A percentile compares a stretch with the other conserved stretches of the same genome.
phyloP scores from a whole-genome alignment of 257 asterid species.

The Solanum peruvianum region DNA sequence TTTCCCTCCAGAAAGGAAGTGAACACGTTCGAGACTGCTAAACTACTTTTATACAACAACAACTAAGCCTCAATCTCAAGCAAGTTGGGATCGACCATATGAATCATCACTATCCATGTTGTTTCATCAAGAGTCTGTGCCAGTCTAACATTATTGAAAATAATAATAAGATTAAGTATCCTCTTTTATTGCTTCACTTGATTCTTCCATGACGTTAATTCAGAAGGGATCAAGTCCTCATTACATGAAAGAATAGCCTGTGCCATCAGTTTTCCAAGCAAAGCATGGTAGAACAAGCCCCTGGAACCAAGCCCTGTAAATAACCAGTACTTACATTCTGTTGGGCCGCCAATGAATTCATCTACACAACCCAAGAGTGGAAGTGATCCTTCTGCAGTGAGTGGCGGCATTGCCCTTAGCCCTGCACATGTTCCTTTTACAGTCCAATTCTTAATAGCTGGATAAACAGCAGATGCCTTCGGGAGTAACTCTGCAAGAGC shows the following conservation, averaged over 20 bases:
- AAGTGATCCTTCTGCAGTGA: conserved; percentile 60
- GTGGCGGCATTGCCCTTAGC: conserved; percentile 87
- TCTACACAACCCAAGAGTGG: conserved; percentile 77
- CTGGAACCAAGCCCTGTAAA: conserved; percentile 92
- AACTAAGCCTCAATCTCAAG: neutral
- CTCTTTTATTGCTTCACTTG: conserved; percentile 5
- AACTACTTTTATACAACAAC: neutral
- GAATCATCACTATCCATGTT: neutral
- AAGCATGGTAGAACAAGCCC: conserved; percentile 78
- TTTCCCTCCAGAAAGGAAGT: neutral
- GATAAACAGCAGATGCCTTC: conserved; percentile 59
- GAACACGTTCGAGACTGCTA: neutral
- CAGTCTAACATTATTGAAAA: neutral
- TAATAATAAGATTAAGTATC: neutral
- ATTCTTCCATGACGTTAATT: conserved; percentile 63
- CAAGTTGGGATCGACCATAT: neutral
- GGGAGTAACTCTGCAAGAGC: conserved; percentile 55
- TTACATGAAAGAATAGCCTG: conserved; percentile 48
- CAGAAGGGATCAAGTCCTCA: conserved; percentile 54
- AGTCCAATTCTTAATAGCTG: conserved; percentile 52
- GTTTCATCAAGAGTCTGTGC: neutral
- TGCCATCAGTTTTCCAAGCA: conserved; percentile 75
- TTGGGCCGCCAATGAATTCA: conserved; percentile 21
- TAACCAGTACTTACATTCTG: conserved; percentile 59
- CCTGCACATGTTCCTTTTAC: conserved; percentile 61